Conservation (phyloP, 495 filamentous ascomycete genomes). For the Neurospora cerealis region DNA sequence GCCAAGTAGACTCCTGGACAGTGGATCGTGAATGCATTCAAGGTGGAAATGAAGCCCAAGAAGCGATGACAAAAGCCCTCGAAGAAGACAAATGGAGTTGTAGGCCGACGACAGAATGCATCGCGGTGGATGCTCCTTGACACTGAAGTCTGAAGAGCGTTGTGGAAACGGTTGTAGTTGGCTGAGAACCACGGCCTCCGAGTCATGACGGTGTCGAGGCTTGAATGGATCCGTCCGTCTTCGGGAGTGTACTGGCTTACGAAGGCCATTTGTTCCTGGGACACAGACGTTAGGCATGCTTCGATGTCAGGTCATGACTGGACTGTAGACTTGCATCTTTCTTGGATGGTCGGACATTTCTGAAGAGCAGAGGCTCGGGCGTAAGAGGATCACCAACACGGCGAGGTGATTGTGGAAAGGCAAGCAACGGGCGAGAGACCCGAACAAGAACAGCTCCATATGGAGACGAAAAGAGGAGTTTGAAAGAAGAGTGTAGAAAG, state of each 20-base stretch:
- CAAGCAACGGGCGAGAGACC: background rate
- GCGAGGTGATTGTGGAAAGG: background rate
- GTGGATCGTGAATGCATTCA: too few species aligned
- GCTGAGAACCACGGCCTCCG: too few species aligned
- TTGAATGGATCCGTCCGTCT: background rate
- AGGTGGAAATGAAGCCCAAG: too few species aligned
- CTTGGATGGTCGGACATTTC: background rate
- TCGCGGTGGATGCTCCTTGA: too few species aligned
- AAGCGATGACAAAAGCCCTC: too few species aligned
- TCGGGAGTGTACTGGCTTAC: background rate
- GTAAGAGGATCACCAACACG: background rate
- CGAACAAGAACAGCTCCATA: background rate
- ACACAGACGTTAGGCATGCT: background rate
- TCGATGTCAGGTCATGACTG: background rate
- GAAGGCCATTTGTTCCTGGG: background rate
- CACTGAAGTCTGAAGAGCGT: background rate
- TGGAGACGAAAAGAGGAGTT: background rate
- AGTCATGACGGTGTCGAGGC: too few species aligned
- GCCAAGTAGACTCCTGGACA: too few species aligned
- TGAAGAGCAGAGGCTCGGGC: background rate
- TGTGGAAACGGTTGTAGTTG: background rate
- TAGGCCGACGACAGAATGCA: too few species aligned
- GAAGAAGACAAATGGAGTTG: too few species aligned
- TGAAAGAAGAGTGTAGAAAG: background rate
- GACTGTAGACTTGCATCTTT: background rate